Evolutionary conservation across 1,284 basidiomycete species (phyloP), one percentile per base, ranked within the genome.

Genomic region (Gymnopus androsaceus): DNA sequence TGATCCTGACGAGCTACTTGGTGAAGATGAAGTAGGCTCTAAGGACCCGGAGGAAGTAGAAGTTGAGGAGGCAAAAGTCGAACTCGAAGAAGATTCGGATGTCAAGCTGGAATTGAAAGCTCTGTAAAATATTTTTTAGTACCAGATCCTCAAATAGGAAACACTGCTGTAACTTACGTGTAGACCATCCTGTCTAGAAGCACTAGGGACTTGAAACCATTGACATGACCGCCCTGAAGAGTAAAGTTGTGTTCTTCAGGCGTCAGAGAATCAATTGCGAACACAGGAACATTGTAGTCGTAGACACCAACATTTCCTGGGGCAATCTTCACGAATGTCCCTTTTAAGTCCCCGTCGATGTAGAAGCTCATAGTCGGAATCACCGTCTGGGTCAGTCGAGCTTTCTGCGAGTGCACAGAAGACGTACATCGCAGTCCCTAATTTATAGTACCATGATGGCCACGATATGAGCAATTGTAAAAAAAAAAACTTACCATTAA

Each of bases 371-470:
- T 61, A n/a, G 52, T 66, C 60, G 6, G 67, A 62, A 45, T 58
- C 49, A 4, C 61, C 61, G 19, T 56, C 56, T 7, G 63, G 59
- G 14, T n/a, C 17, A 3, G 36, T 40, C 6, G 47, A 40, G 1
- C 56, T 53, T 31, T 64, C 52, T 6, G 63, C 58, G n/a, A 69
- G 42, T 21, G 65, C 64, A 31, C 66, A 63, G 59, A 61, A 72
- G 6, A 72, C 69, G 50, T 69, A 67, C 12, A 71, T 55, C 2
- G 69, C 69, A 11, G 64, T 63, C 9, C 69, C 69, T 69, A 30
- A 28, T 8, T 17, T 25, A 2, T 3, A 48, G n/a, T 12, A 23
- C 9, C 7, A 6, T 46, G 48, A 37, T n/a, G 14, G 4, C 28
- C 6, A 8, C 47, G n/a, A 11, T 37, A 63, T 17, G 15, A 42